These are phyloP conservation scores for Novakomyces olei DNA, from an alignment of 805 yeast species.

Conservation along the genomic window DNA sequence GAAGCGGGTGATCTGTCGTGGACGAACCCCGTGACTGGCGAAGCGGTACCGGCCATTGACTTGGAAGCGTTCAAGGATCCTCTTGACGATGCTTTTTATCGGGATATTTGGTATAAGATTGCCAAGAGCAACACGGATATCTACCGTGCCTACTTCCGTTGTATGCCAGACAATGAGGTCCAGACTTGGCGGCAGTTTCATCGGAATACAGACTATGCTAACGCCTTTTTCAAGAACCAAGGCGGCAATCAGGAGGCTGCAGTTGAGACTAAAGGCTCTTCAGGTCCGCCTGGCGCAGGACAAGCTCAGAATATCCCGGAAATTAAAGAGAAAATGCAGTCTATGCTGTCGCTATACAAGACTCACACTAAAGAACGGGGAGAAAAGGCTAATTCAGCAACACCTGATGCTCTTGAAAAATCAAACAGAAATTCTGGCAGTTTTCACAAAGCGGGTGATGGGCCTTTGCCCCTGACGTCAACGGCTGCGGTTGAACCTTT, in stretches of 20 bases:
- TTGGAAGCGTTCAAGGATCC: constrained; percentile 87
- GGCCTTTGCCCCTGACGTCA: too few relatives aligned
- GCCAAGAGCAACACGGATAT: constrained; percentile 69
- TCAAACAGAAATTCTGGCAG: too few relatives aligned
- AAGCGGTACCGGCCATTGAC: constrained; percentile 33
- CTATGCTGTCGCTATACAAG: background rate
- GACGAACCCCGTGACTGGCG: constrained; percentile 1
- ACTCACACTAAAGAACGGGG: background rate
- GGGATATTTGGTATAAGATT: constrained; percentile 62
- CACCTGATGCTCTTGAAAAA: too few relatives aligned
- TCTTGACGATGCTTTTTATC: constrained; percentile 52
- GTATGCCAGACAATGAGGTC: constrained; percentile 90
- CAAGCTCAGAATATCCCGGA: too few relatives aligned
- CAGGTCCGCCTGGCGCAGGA: constrained; percentile 4
- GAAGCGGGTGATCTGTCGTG: background rate
- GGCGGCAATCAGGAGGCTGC: background rate
- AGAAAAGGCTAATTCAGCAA: background rate
- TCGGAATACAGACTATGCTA: constrained; percentile 13
- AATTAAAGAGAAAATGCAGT: too few relatives aligned
- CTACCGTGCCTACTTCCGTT: constrained; percentile 66
- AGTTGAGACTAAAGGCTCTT: constrained; percentile 1
- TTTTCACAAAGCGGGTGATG: too few relatives aligned
- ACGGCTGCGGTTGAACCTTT: too few relatives aligned
- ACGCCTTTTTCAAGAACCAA: constrained; percentile 12
- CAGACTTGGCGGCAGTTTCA: constrained; percentile 77